Evolutionary conservation across 2,329 filamentous ascomycete species (phyloP).

Genomic region (Fusarium luffae): DNA sequence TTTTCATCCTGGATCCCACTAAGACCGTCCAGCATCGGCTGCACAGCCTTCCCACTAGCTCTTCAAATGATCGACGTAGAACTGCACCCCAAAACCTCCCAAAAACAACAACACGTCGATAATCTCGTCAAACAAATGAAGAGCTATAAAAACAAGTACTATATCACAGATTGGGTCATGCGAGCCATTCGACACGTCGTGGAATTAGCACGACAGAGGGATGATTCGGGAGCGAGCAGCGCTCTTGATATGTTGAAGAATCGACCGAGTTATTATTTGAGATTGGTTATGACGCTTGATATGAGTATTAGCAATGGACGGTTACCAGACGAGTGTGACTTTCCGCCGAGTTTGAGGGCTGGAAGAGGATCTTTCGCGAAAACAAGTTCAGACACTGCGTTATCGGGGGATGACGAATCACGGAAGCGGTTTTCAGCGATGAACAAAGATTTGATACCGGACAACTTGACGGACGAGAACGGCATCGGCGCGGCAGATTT

Average conservation of each 20-base stretch:
- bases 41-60: constrained; percentile 36
- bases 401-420: background rate
- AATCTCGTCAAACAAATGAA: constrained; percentile 41
- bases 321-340: constrained; percentile 41
- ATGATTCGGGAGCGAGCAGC: constrained; percentile 1
- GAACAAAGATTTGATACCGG: constrained; percentile 4
- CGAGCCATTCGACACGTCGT: constrained; percentile 38
- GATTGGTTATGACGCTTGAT: constrained; percentile 40
- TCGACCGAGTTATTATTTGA: constrained; percentile 32
- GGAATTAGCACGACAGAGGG: constrained; percentile 25
- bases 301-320: constrained; percentile 43
- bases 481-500: rapidly evolving
- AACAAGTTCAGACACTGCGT: background rate
- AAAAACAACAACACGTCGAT: constrained; percentile 39
- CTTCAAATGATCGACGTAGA: constrained; percentile 43
- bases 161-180: constrained; percentile 43
- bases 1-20: background rate
- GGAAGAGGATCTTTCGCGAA: background rate
- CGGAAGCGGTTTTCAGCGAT: constrained; percentile 3
- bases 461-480: background rate
- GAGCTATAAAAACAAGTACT: constrained; percentile 37
- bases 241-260: constrained; percentile 38
- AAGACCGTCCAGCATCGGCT: constrained; percentile 27
- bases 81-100: constrained; percentile 8
- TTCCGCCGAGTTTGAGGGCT: constrained; percentile 27